Evolutionary conservation across 2,329 filamentous ascomycete species (phyloP).

Genomic region (Periconia macrospinosa): DNA sequence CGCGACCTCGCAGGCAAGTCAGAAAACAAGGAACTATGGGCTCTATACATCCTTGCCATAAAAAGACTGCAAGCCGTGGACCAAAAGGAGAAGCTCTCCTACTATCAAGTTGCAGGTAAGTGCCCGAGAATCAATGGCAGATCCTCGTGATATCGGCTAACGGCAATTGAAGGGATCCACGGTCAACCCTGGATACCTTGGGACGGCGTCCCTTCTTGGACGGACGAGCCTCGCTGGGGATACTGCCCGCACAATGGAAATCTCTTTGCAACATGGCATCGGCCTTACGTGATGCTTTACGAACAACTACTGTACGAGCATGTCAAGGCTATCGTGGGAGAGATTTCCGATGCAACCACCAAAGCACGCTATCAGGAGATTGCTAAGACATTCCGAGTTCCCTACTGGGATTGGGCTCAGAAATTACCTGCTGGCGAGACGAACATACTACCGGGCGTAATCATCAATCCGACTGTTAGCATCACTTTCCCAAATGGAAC

Average conservation of each 20-base stretch:
- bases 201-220: constrained; percentile 22
- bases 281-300: constrained; percentile 69
- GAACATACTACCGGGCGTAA: constrained; percentile 36
- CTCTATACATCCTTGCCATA: no score
- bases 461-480: constrained; percentile 29
- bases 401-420: constrained; percentile 24
- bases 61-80: constrained; percentile 62
- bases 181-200: constrained; percentile 17
- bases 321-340: constrained; percentile 11
- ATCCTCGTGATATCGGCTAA: not conserved
- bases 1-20: no score
- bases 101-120: constrained; percentile 73
- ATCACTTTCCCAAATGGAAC: constrained; percentile 13
- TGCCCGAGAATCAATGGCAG: not conserved
- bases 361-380: constrained; percentile 10
- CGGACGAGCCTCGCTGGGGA: constrained; percentile 47
- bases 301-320: constrained; percentile 46
- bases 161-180: constrained; percentile 14
- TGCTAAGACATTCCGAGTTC: constrained; percentile 16
- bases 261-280: constrained; percentile 78
- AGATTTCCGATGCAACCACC: constrained; percentile 6
- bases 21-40: no score
- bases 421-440: constrained; percentile 13
- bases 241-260: constrained; percentile 78
- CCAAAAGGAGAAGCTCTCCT: constrained; percentile 67